Evolutionary conservation across 2,329 filamentous ascomycete species (phyloP).

Genomic region (Diplodia corticola): DNA sequence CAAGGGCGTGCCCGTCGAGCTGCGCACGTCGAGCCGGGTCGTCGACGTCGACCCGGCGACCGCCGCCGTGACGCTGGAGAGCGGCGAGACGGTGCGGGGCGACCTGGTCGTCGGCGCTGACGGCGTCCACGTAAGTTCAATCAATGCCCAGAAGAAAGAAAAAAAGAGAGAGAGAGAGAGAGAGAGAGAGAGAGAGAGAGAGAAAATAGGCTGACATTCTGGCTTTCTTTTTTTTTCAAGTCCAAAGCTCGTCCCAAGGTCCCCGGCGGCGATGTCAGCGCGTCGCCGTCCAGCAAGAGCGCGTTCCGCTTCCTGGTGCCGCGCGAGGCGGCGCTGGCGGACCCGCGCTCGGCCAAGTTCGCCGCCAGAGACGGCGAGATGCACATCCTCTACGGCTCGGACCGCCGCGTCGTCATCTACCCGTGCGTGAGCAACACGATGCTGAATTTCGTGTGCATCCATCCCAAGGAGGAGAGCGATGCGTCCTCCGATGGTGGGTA

Average conservation of each 20-base stretch:
- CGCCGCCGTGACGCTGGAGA: constrained; percentile 48
- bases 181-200: too few relatives aligned
- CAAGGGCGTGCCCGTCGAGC: constrained; percentile 36
- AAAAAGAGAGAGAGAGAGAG: too few relatives aligned
- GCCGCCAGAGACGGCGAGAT: constrained; percentile 43
- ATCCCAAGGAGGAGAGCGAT: constrained; percentile 35
- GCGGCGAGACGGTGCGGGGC: constrained; percentile 46
- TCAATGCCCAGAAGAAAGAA: too few relatives aligned
- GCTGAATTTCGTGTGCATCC: constrained; percentile 50
- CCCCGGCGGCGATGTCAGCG: constrained; percentile 35
- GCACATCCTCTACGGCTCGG: constrained; percentile 46
- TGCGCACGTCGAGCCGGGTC: constrained; percentile 48
- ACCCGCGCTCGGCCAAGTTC: constrained; percentile 43
- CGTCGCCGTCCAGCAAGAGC: constrained; percentile 54
- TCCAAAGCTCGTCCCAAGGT: constrained; percentile 34
- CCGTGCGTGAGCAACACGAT: constrained; percentile 49
- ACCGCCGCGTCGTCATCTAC: constrained; percentile 50
- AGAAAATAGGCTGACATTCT: constrained; percentile 27
- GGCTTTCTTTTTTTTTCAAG: constrained; percentile 24
- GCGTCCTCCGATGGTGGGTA: constrained; percentile 1
- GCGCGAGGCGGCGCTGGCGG: constrained; percentile 44
- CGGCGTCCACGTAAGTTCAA: constrained; percentile 49
- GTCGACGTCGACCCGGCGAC: constrained; percentile 45
- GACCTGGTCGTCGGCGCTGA: constrained; percentile 59
- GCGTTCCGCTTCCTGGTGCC: constrained; percentile 60